These are phyloP conservation scores for Flueggea neowawraea DNA, from an alignment of 441 rosid species.

Conservation along the genomic window DNA sequence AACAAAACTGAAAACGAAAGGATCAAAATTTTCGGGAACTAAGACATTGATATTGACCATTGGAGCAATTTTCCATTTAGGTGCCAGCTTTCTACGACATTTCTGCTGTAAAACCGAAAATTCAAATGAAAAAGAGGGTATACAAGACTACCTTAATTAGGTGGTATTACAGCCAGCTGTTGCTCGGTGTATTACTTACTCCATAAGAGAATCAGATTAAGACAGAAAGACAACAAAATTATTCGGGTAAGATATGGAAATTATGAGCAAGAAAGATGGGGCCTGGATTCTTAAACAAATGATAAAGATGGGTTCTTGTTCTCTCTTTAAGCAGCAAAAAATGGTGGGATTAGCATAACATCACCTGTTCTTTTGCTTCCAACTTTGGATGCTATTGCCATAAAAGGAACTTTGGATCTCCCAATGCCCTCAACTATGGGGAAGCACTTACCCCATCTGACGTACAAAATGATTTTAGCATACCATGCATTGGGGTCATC, in stretches of 20 bases:
- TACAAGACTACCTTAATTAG: not conserved
- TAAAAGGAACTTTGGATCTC: not conserved
- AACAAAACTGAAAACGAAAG: too few relatives aligned
- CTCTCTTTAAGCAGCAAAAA: slow-evolving; percentile 11
- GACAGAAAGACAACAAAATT: slow-evolving; percentile 6
- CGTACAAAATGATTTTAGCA: too few relatives aligned
- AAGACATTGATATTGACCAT: too few relatives aligned
- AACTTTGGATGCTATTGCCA: slow-evolving; percentile 3
- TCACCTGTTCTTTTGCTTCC: not conserved
- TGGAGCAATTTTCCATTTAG: too few relatives aligned
- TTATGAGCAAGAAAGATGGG: slow-evolving; percentile 2
- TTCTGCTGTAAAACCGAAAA: not conserved
- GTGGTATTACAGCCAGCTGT: slow-evolving; percentile 6
- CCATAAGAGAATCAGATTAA: slow-evolving; percentile 1
- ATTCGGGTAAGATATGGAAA: slow-evolving; percentile 11
- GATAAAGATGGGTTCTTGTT: slow-evolving; percentile 6
- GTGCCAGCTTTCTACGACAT: too few relatives aligned
- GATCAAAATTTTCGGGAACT: too few relatives aligned
- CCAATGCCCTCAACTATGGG: not conserved
- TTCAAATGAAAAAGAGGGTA: not conserved
- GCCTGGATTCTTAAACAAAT: slow-evolving; percentile 3
- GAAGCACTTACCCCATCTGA: too few relatives aligned
- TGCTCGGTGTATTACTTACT: not conserved
- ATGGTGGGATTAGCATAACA: slow-evolving; percentile 12
- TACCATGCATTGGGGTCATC: too few relatives aligned